Percentiles rank a stretch among this genome's conserved stretches.
These are phyloP conservation scores for Nasturtium officinale DNA, from an alignment of 345 rosid genomes.

Conservation along the genomic window DNA sequence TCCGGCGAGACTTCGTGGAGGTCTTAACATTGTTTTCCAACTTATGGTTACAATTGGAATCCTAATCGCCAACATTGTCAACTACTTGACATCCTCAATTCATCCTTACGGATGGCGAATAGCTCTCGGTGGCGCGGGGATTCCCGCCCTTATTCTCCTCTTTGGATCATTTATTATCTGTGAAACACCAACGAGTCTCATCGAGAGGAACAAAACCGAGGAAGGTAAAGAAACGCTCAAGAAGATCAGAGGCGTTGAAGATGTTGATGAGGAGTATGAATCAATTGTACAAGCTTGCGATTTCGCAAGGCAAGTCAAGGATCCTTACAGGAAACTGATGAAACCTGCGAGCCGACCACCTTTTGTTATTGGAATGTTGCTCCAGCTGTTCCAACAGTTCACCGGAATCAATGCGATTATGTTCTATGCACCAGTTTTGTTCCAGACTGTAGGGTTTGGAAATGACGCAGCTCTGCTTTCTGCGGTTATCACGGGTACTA, in stretches of 20 bases:
- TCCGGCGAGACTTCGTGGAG: constrained; percentile 58
- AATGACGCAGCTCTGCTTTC: constrained; percentile 60
- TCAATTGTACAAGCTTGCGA: constrained; percentile 49
- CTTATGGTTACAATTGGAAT: constrained; percentile 62
- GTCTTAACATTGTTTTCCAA: constrained; percentile 67
- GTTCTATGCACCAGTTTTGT: constrained; percentile 62
- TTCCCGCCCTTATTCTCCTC: constrained; percentile 53
- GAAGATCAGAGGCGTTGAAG: constrained; percentile 57
- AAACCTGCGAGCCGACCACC: constrained; percentile 53
- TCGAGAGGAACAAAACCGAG: constrained; percentile 51
- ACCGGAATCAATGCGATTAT: constrained; percentile 66
- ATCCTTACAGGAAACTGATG: constrained; percentile 58
- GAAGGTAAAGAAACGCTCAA: constrained; percentile 48
- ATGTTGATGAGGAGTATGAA: constrained; percentile 51
- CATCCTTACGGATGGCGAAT: constrained; percentile 62
- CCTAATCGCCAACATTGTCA: constrained; percentile 54
- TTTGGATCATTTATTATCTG: constrained; percentile 56
- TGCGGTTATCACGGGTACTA: constrained; percentile 56
- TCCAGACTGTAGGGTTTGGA: constrained; percentile 70
- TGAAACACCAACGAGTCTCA: constrained; percentile 66
- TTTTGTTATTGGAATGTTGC: constrained; percentile 48
- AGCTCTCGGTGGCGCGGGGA: constrained; percentile 51
- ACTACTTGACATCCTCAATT: constrained; percentile 45
- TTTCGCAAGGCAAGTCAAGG: constrained; percentile 46
- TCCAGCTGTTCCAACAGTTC: constrained; percentile 68